Evolutionary conservation across 2,329 filamentous ascomycete genomes (phyloP).

Genomic region (Emergomyces orientalis): DNA sequence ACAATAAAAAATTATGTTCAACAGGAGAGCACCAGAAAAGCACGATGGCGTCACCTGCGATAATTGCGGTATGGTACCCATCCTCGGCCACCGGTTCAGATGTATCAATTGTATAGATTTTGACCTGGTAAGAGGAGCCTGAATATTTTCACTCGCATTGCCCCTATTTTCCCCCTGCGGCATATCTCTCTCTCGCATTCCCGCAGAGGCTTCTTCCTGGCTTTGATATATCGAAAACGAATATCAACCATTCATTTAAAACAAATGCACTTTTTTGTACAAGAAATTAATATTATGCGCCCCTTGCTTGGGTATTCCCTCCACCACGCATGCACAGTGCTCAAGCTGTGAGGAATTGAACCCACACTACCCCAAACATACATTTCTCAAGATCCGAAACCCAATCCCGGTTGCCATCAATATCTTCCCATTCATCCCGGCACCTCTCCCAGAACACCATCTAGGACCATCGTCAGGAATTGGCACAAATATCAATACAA

Average conservation of each 20-base stretch:
- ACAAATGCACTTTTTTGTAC: too few relatives aligned
- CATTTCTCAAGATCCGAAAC: constrained; percentile 10
- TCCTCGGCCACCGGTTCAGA: constrained; percentile 7
- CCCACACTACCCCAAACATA: constrained; percentile 4
- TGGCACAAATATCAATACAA: neutral
- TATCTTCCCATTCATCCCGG: constrained; percentile 4
- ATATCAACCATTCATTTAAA: neutral
- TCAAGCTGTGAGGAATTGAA: constrained; percentile 7
- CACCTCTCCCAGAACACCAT: neutral
- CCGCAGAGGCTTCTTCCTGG: neutral
- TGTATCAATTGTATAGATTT: constrained; percentile 11
- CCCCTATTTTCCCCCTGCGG: neutral
- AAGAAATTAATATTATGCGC: neutral
- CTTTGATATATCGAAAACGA: neutral
- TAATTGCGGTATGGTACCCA: constrained; percentile 7
- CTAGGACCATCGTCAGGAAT: neutral
- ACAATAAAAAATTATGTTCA: neutral
- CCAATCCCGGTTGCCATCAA: neutral
- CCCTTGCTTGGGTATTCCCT: neutral
- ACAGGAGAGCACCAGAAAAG: constrained; percentile 2
- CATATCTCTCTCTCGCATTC: too few relatives aligned
- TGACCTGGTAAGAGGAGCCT: constrained; percentile 8
- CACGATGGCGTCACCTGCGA: constrained; percentile 9
- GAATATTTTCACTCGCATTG: neutral
- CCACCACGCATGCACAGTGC: neutral